A percentile compares a stretch with the other conserved stretches of the same genome.
These are phyloP conservation scores for Trichosporon ovoides DNA, from an alignment of 1,284 basidiomycete genomes.

Conservation along the genomic window DNA sequence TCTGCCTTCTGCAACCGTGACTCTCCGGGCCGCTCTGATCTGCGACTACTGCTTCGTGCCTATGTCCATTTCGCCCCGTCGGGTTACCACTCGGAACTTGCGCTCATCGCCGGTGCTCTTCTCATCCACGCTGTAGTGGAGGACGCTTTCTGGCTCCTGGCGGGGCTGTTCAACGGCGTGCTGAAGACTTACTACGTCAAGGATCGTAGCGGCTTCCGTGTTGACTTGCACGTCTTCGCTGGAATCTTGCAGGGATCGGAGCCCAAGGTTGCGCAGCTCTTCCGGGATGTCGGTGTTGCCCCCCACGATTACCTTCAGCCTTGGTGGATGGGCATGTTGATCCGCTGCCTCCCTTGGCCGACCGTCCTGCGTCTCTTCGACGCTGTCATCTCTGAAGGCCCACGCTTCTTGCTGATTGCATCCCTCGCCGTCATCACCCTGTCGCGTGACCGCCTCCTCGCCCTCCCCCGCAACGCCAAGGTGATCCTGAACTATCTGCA, in stretches of 20 bases:
- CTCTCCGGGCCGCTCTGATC: slow-evolving; percentile 38
- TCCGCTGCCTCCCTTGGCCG: slow-evolving; percentile 66
- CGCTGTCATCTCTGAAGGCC: slow-evolving; percentile 79
- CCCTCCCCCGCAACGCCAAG: slow-evolving; percentile 21
- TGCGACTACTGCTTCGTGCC: slow-evolving; percentile 41
- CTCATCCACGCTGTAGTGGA: slow-evolving; percentile 79
- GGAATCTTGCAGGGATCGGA: slow-evolving; percentile 68
- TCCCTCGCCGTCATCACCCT: slow-evolving; percentile 63
- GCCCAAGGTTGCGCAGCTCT: slow-evolving; percentile 58
- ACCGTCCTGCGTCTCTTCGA: slow-evolving; percentile 79
- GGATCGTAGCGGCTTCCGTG: slow-evolving; percentile 65
- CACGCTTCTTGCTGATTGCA: slow-evolving; percentile 72
- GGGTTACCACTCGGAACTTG: slow-evolving; percentile 61
- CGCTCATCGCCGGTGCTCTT: slow-evolving; percentile 69
- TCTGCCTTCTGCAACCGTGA: slow-evolving; percentile 33
- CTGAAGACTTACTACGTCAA: slow-evolving; percentile 69
- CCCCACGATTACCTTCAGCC: slow-evolving; percentile 46
- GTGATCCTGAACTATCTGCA: slow-evolving; percentile 36
- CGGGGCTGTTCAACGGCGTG: slow-evolving; percentile 68
- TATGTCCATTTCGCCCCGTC: slow-evolving; percentile 55
- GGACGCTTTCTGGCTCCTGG: slow-evolving; percentile 75
- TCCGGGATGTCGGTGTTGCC: slow-evolving; percentile 51
- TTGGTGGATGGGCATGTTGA: slow-evolving; percentile 57
- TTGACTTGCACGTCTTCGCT: slow-evolving; percentile 72
- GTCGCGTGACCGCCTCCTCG: slow-evolving; percentile 37